phyloP scores from a whole-genome alignment of 257 asterid genomes.

The Gynochthodes officinalis region DNA sequence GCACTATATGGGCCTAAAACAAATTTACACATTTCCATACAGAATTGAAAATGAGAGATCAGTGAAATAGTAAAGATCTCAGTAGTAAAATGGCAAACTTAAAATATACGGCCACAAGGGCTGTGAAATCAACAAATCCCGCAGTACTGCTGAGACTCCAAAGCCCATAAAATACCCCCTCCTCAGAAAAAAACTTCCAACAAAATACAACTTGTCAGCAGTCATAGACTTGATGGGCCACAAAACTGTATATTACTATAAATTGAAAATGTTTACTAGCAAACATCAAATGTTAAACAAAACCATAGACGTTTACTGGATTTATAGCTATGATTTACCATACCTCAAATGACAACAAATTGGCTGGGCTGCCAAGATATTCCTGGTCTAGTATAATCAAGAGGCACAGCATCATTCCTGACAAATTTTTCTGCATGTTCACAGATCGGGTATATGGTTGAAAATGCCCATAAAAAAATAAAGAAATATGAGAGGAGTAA shows the following conservation, averaged over 20 bases:
- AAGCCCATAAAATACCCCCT: background rate
- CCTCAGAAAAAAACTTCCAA: background rate
- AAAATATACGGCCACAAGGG: background rate
- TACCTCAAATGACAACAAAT: background rate
- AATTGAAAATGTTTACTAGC: background rate
- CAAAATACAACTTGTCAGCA: background rate
- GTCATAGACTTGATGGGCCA: background rate
- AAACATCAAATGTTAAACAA: background rate
- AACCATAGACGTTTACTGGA: background rate
- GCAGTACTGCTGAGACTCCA: background rate
- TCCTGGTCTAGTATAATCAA: background rate
- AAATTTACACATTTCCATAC: background rate
- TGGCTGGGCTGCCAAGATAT: background rate
- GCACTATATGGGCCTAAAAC: background rate
- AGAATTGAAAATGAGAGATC: background rate
- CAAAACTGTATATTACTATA: background rate
- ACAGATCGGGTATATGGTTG: background rate
- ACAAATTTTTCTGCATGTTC: background rate
- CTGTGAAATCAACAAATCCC: background rate
- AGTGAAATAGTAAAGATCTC: background rate
- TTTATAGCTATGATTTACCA: background rate
- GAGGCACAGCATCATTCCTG: background rate
- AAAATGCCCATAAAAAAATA: background rate
- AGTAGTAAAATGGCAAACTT: background rate
- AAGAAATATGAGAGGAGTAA: background rate